These are phyloP conservation scores for Phtheirospermum japonicum DNA, from an alignment of 257 asterid species.

Conservation along the genomic window DNA sequence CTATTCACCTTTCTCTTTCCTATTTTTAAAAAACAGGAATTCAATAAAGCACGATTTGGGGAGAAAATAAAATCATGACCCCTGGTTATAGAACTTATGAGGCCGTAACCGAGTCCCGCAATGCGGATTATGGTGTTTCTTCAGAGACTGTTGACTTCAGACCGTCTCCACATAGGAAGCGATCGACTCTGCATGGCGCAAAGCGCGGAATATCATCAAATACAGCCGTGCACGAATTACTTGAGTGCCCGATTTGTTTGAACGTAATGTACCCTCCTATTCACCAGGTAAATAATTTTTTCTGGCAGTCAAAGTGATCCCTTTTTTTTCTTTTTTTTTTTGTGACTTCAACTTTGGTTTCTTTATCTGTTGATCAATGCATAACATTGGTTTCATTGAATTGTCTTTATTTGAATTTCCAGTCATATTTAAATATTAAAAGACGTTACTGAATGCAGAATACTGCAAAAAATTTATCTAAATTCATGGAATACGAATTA, in stretches of 20 bases:
- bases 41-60: constrained; percentile 11
- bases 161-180: constrained; percentile 44
- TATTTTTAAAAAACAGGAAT: constrained; percentile 25
- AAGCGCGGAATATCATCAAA: constrained; percentile 47
- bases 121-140: constrained; percentile 40
- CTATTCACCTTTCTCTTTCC: constrained; percentile 16
- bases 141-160: constrained; percentile 46
- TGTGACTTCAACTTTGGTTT: background rate
- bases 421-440: background rate
- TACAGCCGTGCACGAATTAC: constrained; percentile 62
- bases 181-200: constrained; percentile 31
- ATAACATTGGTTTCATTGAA: background rate
- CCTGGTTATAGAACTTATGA: constrained; percentile 53
- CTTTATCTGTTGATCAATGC: background rate
- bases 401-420: background rate
- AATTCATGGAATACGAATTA: constrained; percentile 1
- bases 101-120: constrained; percentile 38
- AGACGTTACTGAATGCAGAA: background rate
- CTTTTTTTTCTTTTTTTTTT: background rate
- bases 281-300: constrained; percentile 55
- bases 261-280: constrained; percentile 69
- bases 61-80: constrained; percentile 40
- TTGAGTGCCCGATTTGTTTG: constrained; percentile 69
- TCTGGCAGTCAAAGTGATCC: constrained; percentile 10
- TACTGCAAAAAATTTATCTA: background rate